Evolutionary conservation across 192 early-diverging fungal species (phyloP).

Genomic region (Entophlyctis helioformis): DNA sequence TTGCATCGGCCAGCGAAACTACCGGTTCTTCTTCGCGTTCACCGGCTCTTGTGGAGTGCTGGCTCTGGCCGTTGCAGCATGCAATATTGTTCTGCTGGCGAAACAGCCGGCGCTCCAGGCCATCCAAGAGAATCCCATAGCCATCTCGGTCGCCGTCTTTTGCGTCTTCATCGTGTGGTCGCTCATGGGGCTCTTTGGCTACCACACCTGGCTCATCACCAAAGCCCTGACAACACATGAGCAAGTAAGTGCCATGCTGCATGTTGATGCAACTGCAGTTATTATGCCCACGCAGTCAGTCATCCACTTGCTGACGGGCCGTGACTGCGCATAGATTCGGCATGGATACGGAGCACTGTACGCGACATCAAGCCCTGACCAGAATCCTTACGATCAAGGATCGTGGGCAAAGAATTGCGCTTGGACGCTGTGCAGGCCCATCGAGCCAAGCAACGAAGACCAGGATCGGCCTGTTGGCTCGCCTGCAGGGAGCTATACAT

Average conservation of each 20-base stretch:
- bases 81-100: not conserved
- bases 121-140: constrained; percentile 24
- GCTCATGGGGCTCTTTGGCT: constrained; percentile 60
- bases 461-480: no score
- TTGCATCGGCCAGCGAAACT: constrained; percentile 66
- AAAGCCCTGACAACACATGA: constrained; percentile 85
- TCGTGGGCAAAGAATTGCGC: no score
- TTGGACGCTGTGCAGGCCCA: no score
- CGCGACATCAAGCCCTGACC: no score
- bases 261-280: no score
- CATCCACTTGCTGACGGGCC: no score
- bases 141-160: constrained; percentile 54
- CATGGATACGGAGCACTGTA: no score
- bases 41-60: constrained; percentile 48
- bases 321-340: no score
- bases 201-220: constrained; percentile 62
- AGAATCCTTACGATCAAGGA: no score
- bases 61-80: constrained; percentile 38
- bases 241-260: constrained; percentile 18
- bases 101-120: constrained; percentile 2
- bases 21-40: constrained; percentile 68
- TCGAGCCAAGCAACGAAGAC: no score
- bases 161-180: constrained; percentile 47
- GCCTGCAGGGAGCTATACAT: no score
- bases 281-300: no score